Conservation (phyloP, 2,329 filamentous ascomycete genomes). For the Fonsecaea pugnacius region DNA sequence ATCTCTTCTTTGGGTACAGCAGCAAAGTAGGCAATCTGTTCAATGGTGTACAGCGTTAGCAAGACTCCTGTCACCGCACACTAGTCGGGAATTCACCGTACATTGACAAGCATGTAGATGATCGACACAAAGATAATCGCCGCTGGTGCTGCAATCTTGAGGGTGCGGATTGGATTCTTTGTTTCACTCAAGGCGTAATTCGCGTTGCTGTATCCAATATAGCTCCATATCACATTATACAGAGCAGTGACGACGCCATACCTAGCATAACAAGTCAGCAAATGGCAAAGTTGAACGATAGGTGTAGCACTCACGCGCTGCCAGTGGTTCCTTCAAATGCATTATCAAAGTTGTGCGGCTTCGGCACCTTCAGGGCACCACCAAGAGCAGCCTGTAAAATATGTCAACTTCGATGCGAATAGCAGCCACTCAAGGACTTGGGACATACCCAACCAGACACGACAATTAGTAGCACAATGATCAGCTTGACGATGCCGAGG, state of each 20-base stretch:
- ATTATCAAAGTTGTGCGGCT: slow-evolving; percentile 41
- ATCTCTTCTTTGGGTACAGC: slow-evolving; percentile 63
- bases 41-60: background rate
- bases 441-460: slow-evolving; percentile 47
- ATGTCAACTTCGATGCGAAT: slow-evolving; percentile 40
- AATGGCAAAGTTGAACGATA: background rate
- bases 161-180: slow-evolving; percentile 60
- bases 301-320: slow-evolving; percentile 39
- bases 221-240: slow-evolving; percentile 62
- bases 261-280: slow-evolving; percentile 1
- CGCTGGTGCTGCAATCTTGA: slow-evolving; percentile 61
- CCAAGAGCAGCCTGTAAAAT: slow-evolving; percentile 48
- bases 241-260: slow-evolving; percentile 57
- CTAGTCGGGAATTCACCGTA: background rate
- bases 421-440: background rate
- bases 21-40: slow-evolving; percentile 60
- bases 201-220: slow-evolving; percentile 60
- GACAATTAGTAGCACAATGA: slow-evolving; percentile 55
- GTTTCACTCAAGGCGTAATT: slow-evolving; percentile 64
- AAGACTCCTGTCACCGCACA: background rate
- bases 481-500: slow-evolving; percentile 56
- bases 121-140: slow-evolving; percentile 60
- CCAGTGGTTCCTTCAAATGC: slow-evolving; percentile 49
- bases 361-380: slow-evolving; percentile 45
- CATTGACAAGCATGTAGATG: slow-evolving; percentile 61